These are phyloP conservation scores for Sutorius eximius DNA, from an alignment of 1,284 basidiomycete species.

Conservation along the genomic window DNA sequence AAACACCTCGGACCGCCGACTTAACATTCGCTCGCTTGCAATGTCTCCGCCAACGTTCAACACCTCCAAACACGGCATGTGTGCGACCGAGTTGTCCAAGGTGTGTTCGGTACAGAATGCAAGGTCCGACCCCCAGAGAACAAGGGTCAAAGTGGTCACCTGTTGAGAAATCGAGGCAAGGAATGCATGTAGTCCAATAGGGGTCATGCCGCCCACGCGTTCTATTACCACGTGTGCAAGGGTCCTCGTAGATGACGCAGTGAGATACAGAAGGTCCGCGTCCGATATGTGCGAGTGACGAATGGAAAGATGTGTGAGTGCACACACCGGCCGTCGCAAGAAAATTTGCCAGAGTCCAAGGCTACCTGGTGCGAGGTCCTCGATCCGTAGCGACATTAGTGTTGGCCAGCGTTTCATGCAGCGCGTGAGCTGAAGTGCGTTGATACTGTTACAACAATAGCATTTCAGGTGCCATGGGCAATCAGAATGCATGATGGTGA, in stretches of 20 bases:
- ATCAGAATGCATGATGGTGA: neutral
- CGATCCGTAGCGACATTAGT: slow-evolving; percentile 3
- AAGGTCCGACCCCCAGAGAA: neutral
- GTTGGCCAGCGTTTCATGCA: slow-evolving; percentile 2
- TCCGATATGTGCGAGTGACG: neutral
- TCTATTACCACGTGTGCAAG: slow-evolving; percentile 2
- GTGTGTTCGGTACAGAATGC: no score
- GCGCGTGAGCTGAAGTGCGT: neutral
- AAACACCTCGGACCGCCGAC: neutral
- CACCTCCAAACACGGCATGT: neutral
- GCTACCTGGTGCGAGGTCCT: neutral
- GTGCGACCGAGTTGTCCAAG: neutral
- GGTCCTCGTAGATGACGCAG: slow-evolving; percentile 1
- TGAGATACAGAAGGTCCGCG: slow-evolving; percentile 5
- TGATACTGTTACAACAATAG: neutral
- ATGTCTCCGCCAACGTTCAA: neutral
- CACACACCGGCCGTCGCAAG: slow-evolving; percentile 1
- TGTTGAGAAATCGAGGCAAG: neutral
- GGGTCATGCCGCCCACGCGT: neutral
- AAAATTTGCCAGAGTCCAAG: neutral
- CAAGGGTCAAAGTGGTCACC: neutral
- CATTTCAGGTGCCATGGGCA: rapidly evolving
- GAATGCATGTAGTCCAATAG: neutral
- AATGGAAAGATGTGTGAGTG: neutral
- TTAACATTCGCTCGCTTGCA: slow-evolving; percentile 1